phyloP scores from a whole-genome alignment of 176 grass and related monocot species.

The Zea luxurians region DNA sequence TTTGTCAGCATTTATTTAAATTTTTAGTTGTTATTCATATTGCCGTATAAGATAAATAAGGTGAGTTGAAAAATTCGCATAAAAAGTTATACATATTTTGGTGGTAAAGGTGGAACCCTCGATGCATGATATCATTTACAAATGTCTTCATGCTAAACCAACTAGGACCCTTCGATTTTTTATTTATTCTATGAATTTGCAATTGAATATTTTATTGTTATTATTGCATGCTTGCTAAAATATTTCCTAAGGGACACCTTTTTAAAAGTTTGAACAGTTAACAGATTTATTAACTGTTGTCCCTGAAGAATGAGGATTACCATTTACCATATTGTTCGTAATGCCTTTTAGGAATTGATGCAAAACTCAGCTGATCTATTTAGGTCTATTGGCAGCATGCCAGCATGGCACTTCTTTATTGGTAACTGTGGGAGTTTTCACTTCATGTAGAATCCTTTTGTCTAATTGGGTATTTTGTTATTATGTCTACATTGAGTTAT shows the following conservation, averaged over 20 bases:
- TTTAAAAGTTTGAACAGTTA: background rate
- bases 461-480: background rate
- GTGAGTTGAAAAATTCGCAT: conserved; percentile 1
- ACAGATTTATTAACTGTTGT: background rate
- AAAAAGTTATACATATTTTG: background rate
- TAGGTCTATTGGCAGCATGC: background rate
- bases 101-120: background rate
- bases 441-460: background rate
- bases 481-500: background rate
- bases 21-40: conserved; percentile 2
- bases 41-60: background rate
- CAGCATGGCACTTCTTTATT: background rate
- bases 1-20: conserved; percentile 8
- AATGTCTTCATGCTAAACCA: conserved; percentile 9
- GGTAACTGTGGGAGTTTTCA: background rate
- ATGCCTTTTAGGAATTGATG: background rate
- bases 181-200: background rate
- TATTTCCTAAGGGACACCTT: background rate
- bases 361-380: conserved; percentile 14
- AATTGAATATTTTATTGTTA: background rate
- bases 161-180: background rate
- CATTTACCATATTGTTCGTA: background rate
- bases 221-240: background rate
- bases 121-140: conserved; percentile 4
- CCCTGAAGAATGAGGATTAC: conserved; percentile 1